phyloP scores from a whole-genome alignment of 2,329 filamentous ascomycete genomes.

The Cladosporium sp. region DNA sequence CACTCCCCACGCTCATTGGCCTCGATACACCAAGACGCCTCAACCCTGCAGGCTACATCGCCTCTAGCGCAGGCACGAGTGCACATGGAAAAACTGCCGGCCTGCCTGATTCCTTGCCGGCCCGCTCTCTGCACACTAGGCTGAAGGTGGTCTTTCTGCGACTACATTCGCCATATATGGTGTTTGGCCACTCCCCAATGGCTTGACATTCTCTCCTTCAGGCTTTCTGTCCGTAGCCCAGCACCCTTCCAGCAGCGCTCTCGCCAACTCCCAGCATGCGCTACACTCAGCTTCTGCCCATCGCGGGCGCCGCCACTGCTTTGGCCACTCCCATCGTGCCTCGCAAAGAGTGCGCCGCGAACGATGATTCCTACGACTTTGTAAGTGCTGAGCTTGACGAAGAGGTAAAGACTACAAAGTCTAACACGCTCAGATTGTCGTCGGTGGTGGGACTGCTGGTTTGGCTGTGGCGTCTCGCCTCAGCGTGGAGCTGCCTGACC shows the following conservation, averaged over 20 bases:
- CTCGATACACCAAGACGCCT: neutral
- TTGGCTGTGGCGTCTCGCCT: slow-evolving; percentile 27
- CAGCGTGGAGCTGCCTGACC: slow-evolving; percentile 21
- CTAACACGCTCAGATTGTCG: slow-evolving; percentile 27
- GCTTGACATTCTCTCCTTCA: neutral
- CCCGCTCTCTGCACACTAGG: slow-evolving; percentile 3
- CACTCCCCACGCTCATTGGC: neutral
- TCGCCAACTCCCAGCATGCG: neutral
- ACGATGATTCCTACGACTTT: slow-evolving; percentile 18
- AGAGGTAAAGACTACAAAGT: neutral
- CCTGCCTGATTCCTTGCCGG: neutral
- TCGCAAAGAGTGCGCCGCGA: slow-evolving; percentile 15
- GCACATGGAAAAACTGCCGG: slow-evolving; percentile 9
- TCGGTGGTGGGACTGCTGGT: slow-evolving; percentile 26
- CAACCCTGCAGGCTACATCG: slow-evolving; percentile 9
- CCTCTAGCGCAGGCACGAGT: slow-evolving; percentile 11
- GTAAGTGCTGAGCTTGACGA: neutral
- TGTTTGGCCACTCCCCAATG: neutral
- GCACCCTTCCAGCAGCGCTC: neutral
- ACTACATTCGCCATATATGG: slow-evolving; percentile 11
- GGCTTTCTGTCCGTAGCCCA: neutral
- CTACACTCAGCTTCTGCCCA: slow-evolving; percentile 11
- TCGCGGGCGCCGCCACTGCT: slow-evolving; percentile 8
- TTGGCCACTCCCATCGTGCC: slow-evolving; percentile 12
- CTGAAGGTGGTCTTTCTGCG: neutral